A percentile compares a stretch with the other conserved stretches of the same genome.
phyloP scores from a whole-genome alignment of 2,329 filamentous ascomycete species.

The Lasiodiplodia theobromae region DNA sequence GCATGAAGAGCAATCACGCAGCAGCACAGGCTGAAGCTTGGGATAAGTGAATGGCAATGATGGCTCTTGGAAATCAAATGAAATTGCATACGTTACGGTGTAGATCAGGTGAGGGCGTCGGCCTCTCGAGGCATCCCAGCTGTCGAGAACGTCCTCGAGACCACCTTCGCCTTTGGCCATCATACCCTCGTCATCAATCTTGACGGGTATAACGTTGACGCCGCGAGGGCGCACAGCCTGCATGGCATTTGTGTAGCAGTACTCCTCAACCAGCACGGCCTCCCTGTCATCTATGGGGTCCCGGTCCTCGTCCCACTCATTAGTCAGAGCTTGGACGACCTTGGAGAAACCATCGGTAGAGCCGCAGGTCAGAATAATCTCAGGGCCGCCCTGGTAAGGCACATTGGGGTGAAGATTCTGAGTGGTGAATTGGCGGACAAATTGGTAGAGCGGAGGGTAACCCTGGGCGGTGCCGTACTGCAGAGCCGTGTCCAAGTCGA shows the following conservation, averaged over 20 bases:
- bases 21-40: neutral
- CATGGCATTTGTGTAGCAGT: constrained; percentile 80
- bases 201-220: constrained; percentile 75
- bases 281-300: constrained; percentile 74
- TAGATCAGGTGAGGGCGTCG: constrained; percentile 85
- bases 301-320: constrained; percentile 75
- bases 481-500: constrained; percentile 81
- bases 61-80: neutral
- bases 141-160: constrained; percentile 77
- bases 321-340: constrained; percentile 74
- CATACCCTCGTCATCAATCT: constrained; percentile 83
- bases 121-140: constrained; percentile 79
- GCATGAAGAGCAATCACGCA: neutral
- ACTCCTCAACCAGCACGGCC: constrained; percentile 80
- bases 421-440: constrained; percentile 78
- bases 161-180: constrained; percentile 74
- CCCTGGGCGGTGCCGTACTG: constrained; percentile 88
- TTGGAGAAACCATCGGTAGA: constrained; percentile 87
- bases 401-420: constrained; percentile 81
- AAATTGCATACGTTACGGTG: constrained; percentile 79
- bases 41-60: neutral
- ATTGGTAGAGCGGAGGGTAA: constrained; percentile 79
- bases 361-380: constrained; percentile 80
- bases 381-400: constrained; percentile 78
- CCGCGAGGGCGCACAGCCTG: constrained; percentile 72